A percentile compares a stretch with the other conserved stretches of the same genome.
Evolutionary conservation across 2,329 filamentous ascomycete species (phyloP).

Genomic region (Penicillium sp.): DNA sequence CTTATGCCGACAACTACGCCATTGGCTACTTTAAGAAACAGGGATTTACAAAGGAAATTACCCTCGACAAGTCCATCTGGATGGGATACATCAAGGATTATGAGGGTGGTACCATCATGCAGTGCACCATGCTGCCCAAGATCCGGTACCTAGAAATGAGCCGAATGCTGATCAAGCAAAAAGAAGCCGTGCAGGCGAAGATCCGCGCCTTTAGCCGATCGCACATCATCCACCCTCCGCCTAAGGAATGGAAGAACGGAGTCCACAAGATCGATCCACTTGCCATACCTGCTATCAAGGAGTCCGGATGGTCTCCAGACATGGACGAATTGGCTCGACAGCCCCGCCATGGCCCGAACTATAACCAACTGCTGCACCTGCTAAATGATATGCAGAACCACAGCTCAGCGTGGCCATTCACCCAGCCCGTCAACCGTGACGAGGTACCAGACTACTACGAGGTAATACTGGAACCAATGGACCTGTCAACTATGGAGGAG

Average conservation of each 20-base stretch:
- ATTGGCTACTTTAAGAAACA: constrained; percentile 99
- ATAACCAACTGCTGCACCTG: constrained; percentile 86
- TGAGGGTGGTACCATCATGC: constrained; percentile 98
- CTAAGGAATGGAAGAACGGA: constrained; percentile 77
- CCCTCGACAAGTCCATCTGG: constrained; percentile 82
- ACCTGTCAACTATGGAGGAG: constrained; percentile 88
- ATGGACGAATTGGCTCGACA: constrained; percentile 97
- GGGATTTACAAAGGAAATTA: constrained; percentile 98
- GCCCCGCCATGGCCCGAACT: constrained; percentile 92
- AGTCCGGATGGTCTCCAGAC: constrained; percentile 89
- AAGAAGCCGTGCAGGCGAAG: constrained; percentile 90
- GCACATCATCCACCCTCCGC: constrained; percentile 80
- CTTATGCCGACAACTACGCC: constrained; percentile 97
- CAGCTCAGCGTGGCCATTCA: constrained; percentile 88
- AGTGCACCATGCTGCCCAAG: constrained; percentile 93
- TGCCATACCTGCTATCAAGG: constrained; percentile 79
- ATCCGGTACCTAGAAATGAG: constrained; percentile 91
- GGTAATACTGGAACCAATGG: constrained; percentile 97
- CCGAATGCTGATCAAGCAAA: constrained; percentile 94
- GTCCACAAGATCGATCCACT: constrained; percentile 75
- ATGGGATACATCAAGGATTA: constrained; percentile 99
- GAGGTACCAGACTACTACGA: constrained; percentile 99
- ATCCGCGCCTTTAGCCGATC: constrained; percentile 86
- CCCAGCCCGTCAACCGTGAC: constrained; percentile 87
- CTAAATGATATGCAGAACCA: constrained; percentile 96